A percentile compares a stretch with the other conserved stretches of the same genome.
These are phyloP conservation scores for Colletotrichum plurivorum DNA, from an alignment of 2,329 filamentous ascomycete species.

Conservation along the genomic window DNA sequence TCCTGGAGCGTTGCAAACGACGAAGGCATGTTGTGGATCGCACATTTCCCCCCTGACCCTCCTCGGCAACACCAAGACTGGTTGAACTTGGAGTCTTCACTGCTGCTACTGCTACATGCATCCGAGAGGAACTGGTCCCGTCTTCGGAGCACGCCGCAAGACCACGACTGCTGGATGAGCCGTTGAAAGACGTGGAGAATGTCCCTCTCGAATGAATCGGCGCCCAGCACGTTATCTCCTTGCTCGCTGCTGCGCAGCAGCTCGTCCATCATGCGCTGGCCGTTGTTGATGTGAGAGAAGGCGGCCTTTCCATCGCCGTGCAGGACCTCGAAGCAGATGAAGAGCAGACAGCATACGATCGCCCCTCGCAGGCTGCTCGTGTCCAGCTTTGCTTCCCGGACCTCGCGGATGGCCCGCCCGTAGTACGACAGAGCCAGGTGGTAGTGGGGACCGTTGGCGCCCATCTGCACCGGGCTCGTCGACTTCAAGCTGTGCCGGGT, in stretches of 20 bases:
- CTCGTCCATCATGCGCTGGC: constrained; percentile 54
- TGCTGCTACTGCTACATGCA: not conserved
- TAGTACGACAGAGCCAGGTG: constrained; percentile 51
- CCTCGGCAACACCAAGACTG: constrained; percentile 44
- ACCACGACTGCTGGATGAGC: constrained; percentile 48
- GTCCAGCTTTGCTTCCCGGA: constrained; percentile 41
- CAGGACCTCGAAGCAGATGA: constrained; percentile 54
- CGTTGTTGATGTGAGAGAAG: constrained; percentile 53
- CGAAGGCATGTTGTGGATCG: constrained; percentile 41
- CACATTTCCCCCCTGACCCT: constrained; percentile 30
- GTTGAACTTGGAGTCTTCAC: not conserved
- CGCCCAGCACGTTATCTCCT: constrained; percentile 13
- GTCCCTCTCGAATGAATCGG: constrained; percentile 44
- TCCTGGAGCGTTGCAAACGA: constrained; percentile 44
- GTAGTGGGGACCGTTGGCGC: constrained; percentile 44
- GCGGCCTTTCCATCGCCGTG: constrained; percentile 54
- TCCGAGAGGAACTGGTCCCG: not conserved
- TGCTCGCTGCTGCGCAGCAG: constrained; percentile 42
- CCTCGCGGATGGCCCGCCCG: constrained; percentile 49
- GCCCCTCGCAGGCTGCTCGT: constrained; percentile 46
- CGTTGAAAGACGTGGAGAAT: constrained; percentile 48
- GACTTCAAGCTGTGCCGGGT: constrained; percentile 24
- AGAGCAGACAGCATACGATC: constrained; percentile 54
- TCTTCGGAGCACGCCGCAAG: constrained; percentile 42
- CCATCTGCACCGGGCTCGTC: constrained; percentile 32